Base-by-base conservation (phyloP, 331 rosid genomes). In the Pyracantha coccinea region DNA sequence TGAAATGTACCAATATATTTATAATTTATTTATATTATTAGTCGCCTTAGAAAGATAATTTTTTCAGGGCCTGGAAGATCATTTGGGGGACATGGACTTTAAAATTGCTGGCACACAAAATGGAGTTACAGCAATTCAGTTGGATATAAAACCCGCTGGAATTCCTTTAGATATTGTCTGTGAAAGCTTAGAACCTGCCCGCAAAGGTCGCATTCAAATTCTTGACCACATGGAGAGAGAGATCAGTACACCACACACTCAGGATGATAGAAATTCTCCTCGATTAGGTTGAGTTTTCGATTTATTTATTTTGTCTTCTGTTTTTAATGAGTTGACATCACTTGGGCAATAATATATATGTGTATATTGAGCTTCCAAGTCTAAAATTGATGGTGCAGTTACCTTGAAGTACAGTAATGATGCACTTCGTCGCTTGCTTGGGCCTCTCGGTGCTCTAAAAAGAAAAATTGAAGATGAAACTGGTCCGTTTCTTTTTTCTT, bases 71-170 rank as follows among this genome's bases (percentile, higher is more conserved):
- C 88, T 94, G 86, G 99, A 94, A 89, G 99, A 94, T 80, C 99
- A 94, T 81, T 84, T 94, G 78, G 99, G 99, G 28, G 99, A 94
- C 81, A 94, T 92, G 88, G 99, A 94, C 90, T 94, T 94, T 86
- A 94, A 94, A 86, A 80, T 94, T 83, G 92, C 93, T 59, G 99
- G 99, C 81, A 87, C 97, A 5, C 86, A 82, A 72, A 85, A 86
- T 35, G 99, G 99, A 82, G 79, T 94, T 79, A 88, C 99, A 16
- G 92, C 97, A 32, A 90, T 87, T 88, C 99, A 94, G 74, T 86
- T 94, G 84, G 99, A 94, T 75, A 92, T 94, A 62, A 94, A 94
- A 81, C 99, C 99, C 47, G 97, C 99, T 66, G 99, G 99, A 79
- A 90, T 94, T 82, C 97, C 97, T 58, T 81, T 90, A 71, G 97